Evolutionary conservation across 2,329 filamentous ascomycete species (phyloP).

Genomic region (Amphichorda felina): DNA sequence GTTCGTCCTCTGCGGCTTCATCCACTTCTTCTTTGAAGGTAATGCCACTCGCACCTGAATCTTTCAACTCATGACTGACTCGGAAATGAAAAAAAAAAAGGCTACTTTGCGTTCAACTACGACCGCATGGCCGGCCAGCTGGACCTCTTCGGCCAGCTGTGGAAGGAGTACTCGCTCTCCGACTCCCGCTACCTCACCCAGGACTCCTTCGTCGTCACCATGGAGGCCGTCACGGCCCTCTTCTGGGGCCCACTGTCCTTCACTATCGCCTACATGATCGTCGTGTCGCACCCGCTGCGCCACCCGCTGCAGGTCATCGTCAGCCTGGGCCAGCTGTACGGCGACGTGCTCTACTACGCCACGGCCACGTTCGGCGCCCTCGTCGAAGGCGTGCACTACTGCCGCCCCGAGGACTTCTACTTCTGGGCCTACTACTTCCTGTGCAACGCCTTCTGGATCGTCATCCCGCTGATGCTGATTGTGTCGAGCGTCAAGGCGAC

Average conservation of each 20-base stretch:
- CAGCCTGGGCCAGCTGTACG: conserved; percentile 37
- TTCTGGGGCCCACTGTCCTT: conserved; percentile 43
- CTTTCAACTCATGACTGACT: too few species aligned
- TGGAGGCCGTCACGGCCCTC: conserved; percentile 41
- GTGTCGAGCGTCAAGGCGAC: conserved; percentile 13
- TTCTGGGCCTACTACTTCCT: conserved; percentile 41
- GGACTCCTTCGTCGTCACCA: conserved; percentile 41
- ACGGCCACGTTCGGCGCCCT: conserved; percentile 31
- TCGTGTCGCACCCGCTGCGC: conserved; percentile 29
- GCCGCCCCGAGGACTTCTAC: conserved; percentile 37
- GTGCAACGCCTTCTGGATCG: conserved; percentile 41
- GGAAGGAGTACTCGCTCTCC: conserved; percentile 46
- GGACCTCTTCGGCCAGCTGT: conserved; percentile 38
- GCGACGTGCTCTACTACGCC: conserved; percentile 37
- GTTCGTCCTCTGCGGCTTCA: conserved; percentile 59
- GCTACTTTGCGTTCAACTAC: conserved; percentile 36
- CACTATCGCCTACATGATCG: conserved; percentile 29
- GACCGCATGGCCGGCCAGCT: conserved; percentile 23
- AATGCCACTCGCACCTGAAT: too few species aligned
- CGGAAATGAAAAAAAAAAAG: conserved; percentile 11
- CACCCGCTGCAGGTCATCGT: conserved; percentile 35
- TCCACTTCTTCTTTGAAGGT: conserved; percentile 31
- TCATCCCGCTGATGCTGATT: conserved; percentile 28
- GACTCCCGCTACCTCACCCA: conserved; percentile 43
- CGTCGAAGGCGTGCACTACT: conserved; percentile 27